Evolutionary conservation across 2,329 filamentous ascomycete genomes (phyloP), one percentile per base, ranked within the genome.

Genomic region (Colletotrichum cereale): DNA sequence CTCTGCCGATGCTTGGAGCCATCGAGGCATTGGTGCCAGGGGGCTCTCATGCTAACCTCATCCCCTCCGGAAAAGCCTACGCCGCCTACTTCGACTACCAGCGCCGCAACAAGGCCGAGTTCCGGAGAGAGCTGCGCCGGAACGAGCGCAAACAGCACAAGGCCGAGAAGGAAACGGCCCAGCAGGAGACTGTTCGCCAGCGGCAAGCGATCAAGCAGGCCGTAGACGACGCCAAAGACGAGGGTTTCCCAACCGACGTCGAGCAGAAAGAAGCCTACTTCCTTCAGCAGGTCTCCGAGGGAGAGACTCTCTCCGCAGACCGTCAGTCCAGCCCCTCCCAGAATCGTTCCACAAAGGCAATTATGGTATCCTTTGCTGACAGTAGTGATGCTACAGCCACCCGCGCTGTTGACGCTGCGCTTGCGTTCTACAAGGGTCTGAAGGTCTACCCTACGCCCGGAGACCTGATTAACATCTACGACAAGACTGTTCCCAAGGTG

Each of bases 401-500:
- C 47, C 73, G 67, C 40, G 86, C 88, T 50, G 83, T 97, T 71
- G 95, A 98, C 75, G 94, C 96, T 62, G 96, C 96, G 58, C 86
- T 98, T 73, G 94, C 93, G 82, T 99, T 99, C 86, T 99, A 98
- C 90, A 97, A 95, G 88, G 96, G 95, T 55, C 89, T 99, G 76
- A 99, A 99, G 89, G 96, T 98, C 77, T 99, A 99, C 85, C 96
- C 96, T 63, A 93, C 94, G 78, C 96, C 96, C 16, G 89, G 92
- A 77, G 96, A 98, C 80, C 87, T 99, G 78, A 98, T 99, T 82
- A 90, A 89, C 78, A 97, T 99, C 83, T 99, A 99, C 84, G 96
- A 99, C 84, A 97, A 97, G 90, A 98, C 96, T 40, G 95, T 98
- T 56, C 92, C 96, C 77, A 98, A 98, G 93, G 95, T 94, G 77